Base-by-base conservation (phyloP, 257 asterid species). In the Solanum tarapatanum region DNA sequence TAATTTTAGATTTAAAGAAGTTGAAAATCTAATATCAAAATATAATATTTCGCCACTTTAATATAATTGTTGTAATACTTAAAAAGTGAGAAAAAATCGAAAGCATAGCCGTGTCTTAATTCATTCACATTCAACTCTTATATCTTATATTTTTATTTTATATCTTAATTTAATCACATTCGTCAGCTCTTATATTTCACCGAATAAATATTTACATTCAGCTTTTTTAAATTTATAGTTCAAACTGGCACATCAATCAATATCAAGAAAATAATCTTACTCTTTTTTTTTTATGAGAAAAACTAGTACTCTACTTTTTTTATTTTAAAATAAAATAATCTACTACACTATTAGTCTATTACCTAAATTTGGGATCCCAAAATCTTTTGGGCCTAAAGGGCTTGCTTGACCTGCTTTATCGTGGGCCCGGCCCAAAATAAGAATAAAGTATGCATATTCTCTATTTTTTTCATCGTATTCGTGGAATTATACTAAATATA, bases 371-470 rank as follows among this genome's bases (percentile, higher is more conserved):
- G 12, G 24, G 68, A 1, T 1, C 11, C 68, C 68, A 58, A 58
- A 51, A 60, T 21, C 0, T 58, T 21, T 8, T 21, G 26, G 2
- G 3, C 68, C 68, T 60, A 60, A 21, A 60, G 68, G 24, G 11
- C 0, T 60, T 19, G 12, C 26, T 60, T 21, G 13, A 60, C 68
- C 68, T 60, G 68, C 68, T 60, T 60, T 21, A 21, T 21, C 0
- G 24, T 21, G 1, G 11, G 24, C 0, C 4, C 4, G 0, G 64
- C 24, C 2, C 11, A 0, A 0, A 51, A 5, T 51, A 48, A 14
- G 21, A 48, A 48, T 48, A 14, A 48, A 14, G 3, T 51, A 0
- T 16, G 8, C 23, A 51, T 14, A 48, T 0, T 14, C 1, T 48
- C 3, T 51, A 17, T 51, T 17, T 0, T 17, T 51, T 6, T 55